A percentile compares a stretch with the other conserved stretches of the same genome.
phyloP scores from a whole-genome alignment of 495 filamentous ascomycete species.

The Xylaria grammica region DNA sequence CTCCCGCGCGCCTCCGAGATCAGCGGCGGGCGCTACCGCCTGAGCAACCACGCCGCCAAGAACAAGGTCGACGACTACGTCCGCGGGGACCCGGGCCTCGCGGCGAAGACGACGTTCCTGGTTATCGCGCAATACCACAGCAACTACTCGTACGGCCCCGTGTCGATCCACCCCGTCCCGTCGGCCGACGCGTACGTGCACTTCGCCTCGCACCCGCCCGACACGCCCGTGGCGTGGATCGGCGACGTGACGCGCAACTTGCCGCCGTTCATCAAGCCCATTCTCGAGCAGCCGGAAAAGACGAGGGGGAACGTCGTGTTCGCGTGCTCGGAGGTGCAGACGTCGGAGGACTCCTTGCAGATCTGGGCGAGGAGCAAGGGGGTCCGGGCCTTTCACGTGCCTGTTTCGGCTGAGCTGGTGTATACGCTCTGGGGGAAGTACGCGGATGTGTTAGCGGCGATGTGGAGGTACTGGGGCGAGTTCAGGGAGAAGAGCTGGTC shows the following conservation, averaged over 20 bases:
- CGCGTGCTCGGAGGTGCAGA: constrained; percentile 32
- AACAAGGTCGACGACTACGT: constrained; percentile 44
- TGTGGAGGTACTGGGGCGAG: constrained; percentile 24
- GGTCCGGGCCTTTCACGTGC: constrained; percentile 31
- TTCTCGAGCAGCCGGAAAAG: constrained; percentile 43
- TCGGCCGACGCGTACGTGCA: constrained; percentile 41
- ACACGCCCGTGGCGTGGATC: constrained; percentile 41
- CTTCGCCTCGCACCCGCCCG: constrained; percentile 34
- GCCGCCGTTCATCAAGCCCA: constrained; percentile 43
- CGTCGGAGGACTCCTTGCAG: constrained; percentile 43
- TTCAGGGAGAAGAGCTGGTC: constrained; percentile 18
- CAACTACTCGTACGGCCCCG: constrained; percentile 13
- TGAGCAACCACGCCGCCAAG: constrained; percentile 44
- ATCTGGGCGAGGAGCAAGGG: constrained; percentile 43
- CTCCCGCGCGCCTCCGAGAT: constrained; percentile 39
- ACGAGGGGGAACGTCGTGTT: constrained; percentile 41
- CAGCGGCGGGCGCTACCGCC: constrained; percentile 29
- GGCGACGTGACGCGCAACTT: constrained; percentile 48
- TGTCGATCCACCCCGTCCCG: constrained; percentile 20
- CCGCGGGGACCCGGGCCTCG: constrained; percentile 30
- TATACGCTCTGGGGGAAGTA: background rate
- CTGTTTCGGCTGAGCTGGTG: constrained; percentile 15
- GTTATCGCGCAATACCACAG: constrained; percentile 35
- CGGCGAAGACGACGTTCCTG: constrained; percentile 44
- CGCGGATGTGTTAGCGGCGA: constrained; percentile 7